These are phyloP conservation scores for Straminergon stramineum DNA, from an alignment of 225 moss, liverwort and hornwort species.

Conservation along the genomic window DNA sequence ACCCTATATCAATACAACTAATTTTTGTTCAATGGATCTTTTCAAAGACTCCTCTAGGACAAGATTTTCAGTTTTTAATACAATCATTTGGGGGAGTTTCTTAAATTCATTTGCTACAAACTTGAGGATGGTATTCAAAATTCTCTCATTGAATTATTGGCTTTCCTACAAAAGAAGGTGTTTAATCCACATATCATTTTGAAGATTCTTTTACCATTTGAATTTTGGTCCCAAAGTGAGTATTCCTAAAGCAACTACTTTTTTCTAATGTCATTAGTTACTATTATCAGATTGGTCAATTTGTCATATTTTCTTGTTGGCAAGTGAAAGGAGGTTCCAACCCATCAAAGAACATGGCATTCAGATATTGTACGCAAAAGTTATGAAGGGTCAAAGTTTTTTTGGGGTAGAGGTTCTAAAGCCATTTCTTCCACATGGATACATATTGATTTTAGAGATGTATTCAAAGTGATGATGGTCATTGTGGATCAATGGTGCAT, in stretches of 20 bases:
- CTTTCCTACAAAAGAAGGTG: background rate
- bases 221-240: background rate
- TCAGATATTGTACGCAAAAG: fast-evolving
- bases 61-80: background rate
- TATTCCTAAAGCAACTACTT: too few species aligned
- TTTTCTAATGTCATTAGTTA: too few species aligned
- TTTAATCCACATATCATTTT: background rate
- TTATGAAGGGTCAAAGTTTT: background rate
- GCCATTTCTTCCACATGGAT: background rate
- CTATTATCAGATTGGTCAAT: too few species aligned
- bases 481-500: background rate
- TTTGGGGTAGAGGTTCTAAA: background rate
- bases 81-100: background rate
- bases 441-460: background rate
- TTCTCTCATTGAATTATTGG: background rate
- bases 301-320: too few species aligned
- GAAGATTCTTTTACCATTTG: background rate
- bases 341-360: fast-evolving
- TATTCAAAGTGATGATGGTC: fast-evolving
- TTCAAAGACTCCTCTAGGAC: background rate
- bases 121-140: background rate
- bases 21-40: background rate
- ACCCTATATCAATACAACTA: background rate
- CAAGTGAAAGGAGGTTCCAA: background rate
- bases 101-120: background rate